These are phyloP conservation scores for Nidula niveotomentosa DNA, from an alignment of 1,284 basidiomycete genomes.

Conservation along the genomic window DNA sequence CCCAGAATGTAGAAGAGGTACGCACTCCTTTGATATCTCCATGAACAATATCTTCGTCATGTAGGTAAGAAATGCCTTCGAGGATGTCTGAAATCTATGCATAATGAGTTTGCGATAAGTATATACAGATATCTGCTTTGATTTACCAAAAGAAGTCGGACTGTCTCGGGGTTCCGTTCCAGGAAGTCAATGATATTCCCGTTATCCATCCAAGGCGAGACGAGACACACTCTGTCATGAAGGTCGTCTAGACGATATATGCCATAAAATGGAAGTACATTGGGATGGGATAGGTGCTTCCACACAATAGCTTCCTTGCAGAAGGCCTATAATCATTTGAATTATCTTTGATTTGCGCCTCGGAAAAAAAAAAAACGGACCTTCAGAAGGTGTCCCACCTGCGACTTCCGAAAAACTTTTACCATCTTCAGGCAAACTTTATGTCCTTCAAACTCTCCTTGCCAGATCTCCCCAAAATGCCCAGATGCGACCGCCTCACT, in stretches of 20 bases:
- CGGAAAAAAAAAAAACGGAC: neutral
- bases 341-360: neutral
- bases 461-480: neutral
- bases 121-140: neutral
- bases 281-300: constrained; percentile 23
- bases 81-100: constrained; percentile 12
- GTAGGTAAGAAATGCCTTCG: constrained; percentile 14
- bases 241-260: constrained; percentile 12
- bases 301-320: constrained; percentile 21
- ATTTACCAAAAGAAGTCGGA: constrained; percentile 8
- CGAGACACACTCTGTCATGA: constrained; percentile 14
- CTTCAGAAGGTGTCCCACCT: neutral
- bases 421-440: too few species aligned
- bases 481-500: too few species aligned
- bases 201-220: constrained; percentile 24
- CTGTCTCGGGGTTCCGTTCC: constrained; percentile 4
- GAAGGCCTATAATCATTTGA: constrained; percentile 11
- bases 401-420: neutral
- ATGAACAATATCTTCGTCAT: constrained; percentile 17
- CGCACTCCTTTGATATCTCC: constrained; percentile 23
- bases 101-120: neutral
- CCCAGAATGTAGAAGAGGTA: neutral
- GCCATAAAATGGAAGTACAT: constrained; percentile 25
- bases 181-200: constrained; percentile 19
- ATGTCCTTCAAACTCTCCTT: neutral